These are phyloP conservation scores for Phytopythium aichiense DNA, from an alignment of 352 stramenopile species.

Conservation along the genomic window DNA sequence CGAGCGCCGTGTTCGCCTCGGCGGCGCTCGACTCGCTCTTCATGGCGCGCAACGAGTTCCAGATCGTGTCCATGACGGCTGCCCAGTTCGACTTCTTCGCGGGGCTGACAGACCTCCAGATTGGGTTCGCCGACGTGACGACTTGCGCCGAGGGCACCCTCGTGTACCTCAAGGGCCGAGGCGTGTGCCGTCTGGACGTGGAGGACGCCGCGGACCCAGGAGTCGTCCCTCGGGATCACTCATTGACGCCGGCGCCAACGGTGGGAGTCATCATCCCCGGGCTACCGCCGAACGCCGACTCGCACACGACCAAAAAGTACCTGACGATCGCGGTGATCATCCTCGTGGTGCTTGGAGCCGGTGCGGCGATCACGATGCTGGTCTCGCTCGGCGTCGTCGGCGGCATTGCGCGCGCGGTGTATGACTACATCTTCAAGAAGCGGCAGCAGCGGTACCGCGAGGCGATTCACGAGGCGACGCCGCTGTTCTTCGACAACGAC, in stretches of 20 bases:
- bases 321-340: constrained; percentile 36
- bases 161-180: constrained; percentile 55
- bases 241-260: constrained; percentile 20
- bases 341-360: constrained; percentile 28
- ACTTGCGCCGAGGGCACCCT: constrained; percentile 36
- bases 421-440: constrained; percentile 33
- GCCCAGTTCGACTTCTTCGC: constrained; percentile 71
- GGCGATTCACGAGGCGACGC: constrained; percentile 65
- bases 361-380: constrained; percentile 20
- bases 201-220: constrained; percentile 26
- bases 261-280: constrained; percentile 35
- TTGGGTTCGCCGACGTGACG: constrained; percentile 48
- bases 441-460: constrained; percentile 34
- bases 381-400: constrained; percentile 33
- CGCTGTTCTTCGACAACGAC: constrained; percentile 68
- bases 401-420: constrained; percentile 33
- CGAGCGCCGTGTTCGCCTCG: constrained; percentile 41
- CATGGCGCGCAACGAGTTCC: constrained; percentile 45
- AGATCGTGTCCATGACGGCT: constrained; percentile 43
- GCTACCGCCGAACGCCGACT: constrained; percentile 14
- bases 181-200: constrained; percentile 45
- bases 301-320: constrained; percentile 40
- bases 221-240: constrained; percentile 21
- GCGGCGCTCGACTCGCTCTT: constrained; percentile 41
- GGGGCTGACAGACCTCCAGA: constrained; percentile 44